A percentile compares a stretch with the other conserved stretches of the same genome.
These are phyloP conservation scores for Coemansia sp. DNA, from an alignment of 192 early-diverging fungal genomes.

Conservation along the genomic window DNA sequence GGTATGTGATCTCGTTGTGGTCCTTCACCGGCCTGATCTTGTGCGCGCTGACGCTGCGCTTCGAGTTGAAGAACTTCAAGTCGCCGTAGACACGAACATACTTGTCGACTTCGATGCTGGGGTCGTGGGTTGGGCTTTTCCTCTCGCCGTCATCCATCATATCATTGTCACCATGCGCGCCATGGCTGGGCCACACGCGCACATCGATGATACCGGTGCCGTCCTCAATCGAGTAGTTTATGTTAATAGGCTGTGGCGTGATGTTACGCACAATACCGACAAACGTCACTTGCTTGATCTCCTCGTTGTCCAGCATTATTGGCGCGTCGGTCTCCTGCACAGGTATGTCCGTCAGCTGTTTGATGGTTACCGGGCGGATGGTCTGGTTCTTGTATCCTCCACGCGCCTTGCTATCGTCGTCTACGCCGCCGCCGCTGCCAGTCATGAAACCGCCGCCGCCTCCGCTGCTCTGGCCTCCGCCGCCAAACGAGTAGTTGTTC, in stretches of 20 bases:
- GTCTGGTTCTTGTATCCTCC: slow-evolving; percentile 60
- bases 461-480: slow-evolving; percentile 16
- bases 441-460: slow-evolving; percentile 39
- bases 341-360: slow-evolving; percentile 62
- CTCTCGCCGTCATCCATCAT: slow-evolving; percentile 14
- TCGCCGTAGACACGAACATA: slow-evolving; percentile 78
- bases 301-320: slow-evolving; percentile 67
- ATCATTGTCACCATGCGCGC: slow-evolving; percentile 12
- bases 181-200: slow-evolving; percentile 59
- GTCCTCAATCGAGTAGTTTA: slow-evolving; percentile 76
- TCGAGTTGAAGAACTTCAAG: slow-evolving; percentile 63
- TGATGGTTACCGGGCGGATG: slow-evolving; percentile 81
- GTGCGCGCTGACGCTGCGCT: slow-evolving; percentile 56
- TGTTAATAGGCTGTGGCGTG: slow-evolving; percentile 58
- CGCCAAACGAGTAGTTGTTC: slow-evolving; percentile 21
- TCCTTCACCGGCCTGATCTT: slow-evolving; percentile 65
- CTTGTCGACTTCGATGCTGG: slow-evolving; percentile 38
- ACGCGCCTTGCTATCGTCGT: slow-evolving; percentile 43
- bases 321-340: slow-evolving; percentile 60
- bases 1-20: slow-evolving; percentile 78
- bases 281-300: slow-evolving; percentile 71
- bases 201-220: slow-evolving; percentile 78
- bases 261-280: slow-evolving; percentile 69
- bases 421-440: slow-evolving; percentile 25
- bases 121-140: slow-evolving; percentile 18